Evolutionary conservation across 805 yeast genomes (phyloP).

Genomic region (Cyberlindnera veronae): DNA sequence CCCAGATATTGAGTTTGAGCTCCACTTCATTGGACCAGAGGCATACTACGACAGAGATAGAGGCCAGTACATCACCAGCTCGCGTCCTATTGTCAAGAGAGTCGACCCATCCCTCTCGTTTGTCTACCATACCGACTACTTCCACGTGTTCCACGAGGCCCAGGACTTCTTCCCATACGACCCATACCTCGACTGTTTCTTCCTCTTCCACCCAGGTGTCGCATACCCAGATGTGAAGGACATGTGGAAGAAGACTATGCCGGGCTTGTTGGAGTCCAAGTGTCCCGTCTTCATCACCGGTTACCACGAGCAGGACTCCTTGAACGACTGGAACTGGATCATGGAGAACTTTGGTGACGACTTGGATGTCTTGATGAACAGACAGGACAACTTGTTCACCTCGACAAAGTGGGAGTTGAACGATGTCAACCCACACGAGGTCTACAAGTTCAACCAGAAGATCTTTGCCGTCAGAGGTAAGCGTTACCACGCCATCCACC

Average conservation of each 20-base stretch:
- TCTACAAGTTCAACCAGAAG: constrained; percentile 86
- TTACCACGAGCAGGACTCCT: constrained; percentile 70
- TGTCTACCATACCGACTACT: constrained; percentile 84
- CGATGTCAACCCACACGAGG: constrained; percentile 88
- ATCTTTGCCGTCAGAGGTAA: constrained; percentile 93
- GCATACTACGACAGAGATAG: constrained; percentile 71
- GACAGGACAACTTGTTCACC: constrained; percentile 67
- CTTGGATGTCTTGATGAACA: constrained; percentile 76
- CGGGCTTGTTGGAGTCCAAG: constrained; percentile 86
- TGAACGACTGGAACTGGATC: constrained; percentile 71
- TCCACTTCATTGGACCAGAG: constrained; percentile 95
- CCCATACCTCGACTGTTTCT: constrained; percentile 90
- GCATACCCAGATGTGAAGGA: constrained; percentile 75
- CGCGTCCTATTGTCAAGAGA: constrained; percentile 68
- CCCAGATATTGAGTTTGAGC: constrained; percentile 78
- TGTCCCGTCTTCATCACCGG: constrained; percentile 92
- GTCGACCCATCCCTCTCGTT: constrained; percentile 71
- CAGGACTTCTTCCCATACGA: constrained; percentile 97
- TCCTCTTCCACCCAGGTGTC: constrained; percentile 94
- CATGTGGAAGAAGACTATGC: constrained; percentile 81
- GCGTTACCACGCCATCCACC: constrained; percentile 80
- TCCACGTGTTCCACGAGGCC: constrained; percentile 85
- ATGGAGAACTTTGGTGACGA: constrained; percentile 63
- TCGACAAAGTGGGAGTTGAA: constrained; percentile 94
- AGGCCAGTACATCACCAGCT: constrained; percentile 53